A percentile compares a stretch with the other conserved stretches of the same genome.
Conservation (phyloP, 1,284 basidiomycete genomes). For the Lentinus polychrous region DNA sequence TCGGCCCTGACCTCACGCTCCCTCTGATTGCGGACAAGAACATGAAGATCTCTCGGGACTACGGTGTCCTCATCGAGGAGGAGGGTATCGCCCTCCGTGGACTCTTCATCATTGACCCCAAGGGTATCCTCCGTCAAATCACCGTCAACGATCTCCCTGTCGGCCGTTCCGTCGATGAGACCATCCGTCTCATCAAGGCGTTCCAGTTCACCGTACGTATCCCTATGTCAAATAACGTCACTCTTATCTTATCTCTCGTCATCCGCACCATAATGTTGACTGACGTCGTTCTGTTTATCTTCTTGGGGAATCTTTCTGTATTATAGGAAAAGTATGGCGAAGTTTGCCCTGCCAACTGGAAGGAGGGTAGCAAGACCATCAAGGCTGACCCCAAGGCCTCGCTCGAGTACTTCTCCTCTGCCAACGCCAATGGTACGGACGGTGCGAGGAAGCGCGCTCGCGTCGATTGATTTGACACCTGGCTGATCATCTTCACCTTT, state of each 20-base stretch:
- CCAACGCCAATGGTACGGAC: constrained; percentile 18
- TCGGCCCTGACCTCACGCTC: constrained; percentile 80
- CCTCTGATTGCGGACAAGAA: constrained; percentile 70
- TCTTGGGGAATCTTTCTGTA: background rate
- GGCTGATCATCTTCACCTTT: constrained; percentile 10
- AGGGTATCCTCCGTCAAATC: constrained; percentile 76
- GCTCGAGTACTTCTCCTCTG: constrained; percentile 65
- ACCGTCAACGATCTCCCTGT: constrained; percentile 88
- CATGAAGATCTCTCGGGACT: constrained; percentile 67
- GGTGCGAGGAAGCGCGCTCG: constrained; percentile 30
- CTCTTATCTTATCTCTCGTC: background rate
- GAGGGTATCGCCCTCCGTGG: constrained; percentile 82
- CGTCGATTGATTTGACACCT: constrained; percentile 20
- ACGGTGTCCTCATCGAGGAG: constrained; percentile 82
- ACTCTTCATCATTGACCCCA: constrained; percentile 86
- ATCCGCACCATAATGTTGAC: background rate
- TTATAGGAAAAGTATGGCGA: constrained; percentile 78
- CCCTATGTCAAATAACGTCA: background rate
- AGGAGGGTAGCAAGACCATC: constrained; percentile 67
- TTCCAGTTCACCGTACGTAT: constrained; percentile 78
- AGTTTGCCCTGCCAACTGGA: constrained; percentile 89
- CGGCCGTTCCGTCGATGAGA: constrained; percentile 87
- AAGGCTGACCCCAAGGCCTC: constrained; percentile 69
- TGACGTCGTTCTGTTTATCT: background rate
- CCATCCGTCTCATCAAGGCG: constrained; percentile 81